Evolutionary conservation across 164 flowering plant species (phyloP), one percentile per base, ranked within the genome.

Genomic region (Stephania japonica): DNA sequence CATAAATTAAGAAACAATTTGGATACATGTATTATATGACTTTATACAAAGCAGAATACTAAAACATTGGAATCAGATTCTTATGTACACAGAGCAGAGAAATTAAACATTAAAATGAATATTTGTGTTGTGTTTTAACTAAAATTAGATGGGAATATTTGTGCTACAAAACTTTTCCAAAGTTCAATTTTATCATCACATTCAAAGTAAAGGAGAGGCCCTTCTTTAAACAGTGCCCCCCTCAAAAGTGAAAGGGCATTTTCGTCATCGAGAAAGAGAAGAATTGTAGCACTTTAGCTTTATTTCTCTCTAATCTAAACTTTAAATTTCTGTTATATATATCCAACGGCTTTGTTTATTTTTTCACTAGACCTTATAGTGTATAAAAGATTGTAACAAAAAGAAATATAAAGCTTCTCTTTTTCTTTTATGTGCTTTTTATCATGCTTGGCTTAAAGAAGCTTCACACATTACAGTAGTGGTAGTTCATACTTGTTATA

Each of bases 171-270:
- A 49, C 25, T 24, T 25, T 47, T 50, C 62, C 12, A 69, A 76
- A 68, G 75, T 63, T 61, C 43, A 73, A 38, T 59, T 73, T 38
- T 65, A 42, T 71, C 68, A 25, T 59, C 74, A 69, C 50, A 27
- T 69, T 62, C 27, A 63, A 71, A 65, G 75, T 42, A 41, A 66
- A 66, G 70, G 6, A 8, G 41, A 42, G 63, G 67, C 65, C 26
- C 12, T 63, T 68, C 75, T 74, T 70, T 73, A 63, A 25, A 44
- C 59, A 50, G 59, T 50, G 19, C 59, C 13, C 19, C 59, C 18
- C 59, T 50, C 18, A 42, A 88, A 90, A 87, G 89, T 80, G 70
- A 82, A 84, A 87, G 91, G 90, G 87, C 76, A 85, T 72, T 86
- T 75, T 81, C 77, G 91, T 83, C 88, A 84, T 75, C 75, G 61